Base-by-base conservation (phyloP, 2,329 filamentous ascomycete species). In the Colletotrichum eleusines region DNA sequence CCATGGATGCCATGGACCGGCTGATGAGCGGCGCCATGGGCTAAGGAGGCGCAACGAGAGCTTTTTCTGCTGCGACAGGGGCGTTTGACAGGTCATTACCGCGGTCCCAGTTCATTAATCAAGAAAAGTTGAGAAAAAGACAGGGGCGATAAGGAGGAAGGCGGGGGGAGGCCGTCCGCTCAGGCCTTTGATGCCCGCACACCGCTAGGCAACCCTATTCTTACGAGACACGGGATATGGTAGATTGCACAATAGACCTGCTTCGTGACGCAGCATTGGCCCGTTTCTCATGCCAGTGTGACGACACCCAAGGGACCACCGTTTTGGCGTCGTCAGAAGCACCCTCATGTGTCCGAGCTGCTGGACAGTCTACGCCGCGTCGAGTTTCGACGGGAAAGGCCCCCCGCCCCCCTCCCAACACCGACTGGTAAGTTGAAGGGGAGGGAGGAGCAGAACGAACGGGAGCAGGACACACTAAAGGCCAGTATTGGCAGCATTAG, bases 61-160 rank as follows among this genome's bases (percentile, higher is more conserved):
- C 65, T 59, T 67, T 68, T 63, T 58, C 51, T 62, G 58, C 58
- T 71, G 68, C 68, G 64, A 68, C 68, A 71, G n/a, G 60, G 68
- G 68, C 68, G 64, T 63, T 68, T 35, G 64, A 71, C 58, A 71
- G 51, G 68, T 71, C 68, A 63, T 58, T 59, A 44, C 50, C 51
- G 42, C 53, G 20, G 23, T 18, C 44, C 54, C 35, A 57, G 38
- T 38, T 63, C 33, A 23, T 71, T 59, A 57, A 62, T 68, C 64
- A 68, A 42, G 33, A 40, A 61, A 8, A 55, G 16, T 14, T 23
- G 40, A 18, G 33, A 44, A 18, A n/a, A 28, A 20, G 28, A 59
- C 40, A 40, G 53, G n/a, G 58, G 66, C 50, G 63, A 70, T 61
- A 50, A 31, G 55, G 63, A 46, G 63, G 57, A 50, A 58, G 26